phyloP scores from a whole-genome alignment of 2,329 filamentous ascomycete genomes.

The Calonectria pseudoturangicola region DNA sequence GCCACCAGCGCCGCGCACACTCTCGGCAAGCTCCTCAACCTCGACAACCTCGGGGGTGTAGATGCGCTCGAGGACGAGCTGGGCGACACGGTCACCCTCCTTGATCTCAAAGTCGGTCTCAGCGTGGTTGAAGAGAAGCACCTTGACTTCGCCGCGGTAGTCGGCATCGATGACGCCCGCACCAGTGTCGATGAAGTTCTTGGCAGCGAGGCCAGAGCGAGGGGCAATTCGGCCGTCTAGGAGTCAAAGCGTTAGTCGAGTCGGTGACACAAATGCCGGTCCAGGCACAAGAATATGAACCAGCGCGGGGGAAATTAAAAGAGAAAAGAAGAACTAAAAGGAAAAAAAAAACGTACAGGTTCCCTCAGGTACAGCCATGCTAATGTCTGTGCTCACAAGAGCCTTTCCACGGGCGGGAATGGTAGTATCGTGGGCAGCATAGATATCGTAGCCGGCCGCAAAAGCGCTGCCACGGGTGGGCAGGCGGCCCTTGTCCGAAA shows the following conservation, averaged over 20 bases:
- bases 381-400: slow-evolving; percentile 92
- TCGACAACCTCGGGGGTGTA: slow-evolving; percentile 95
- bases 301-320: background rate
- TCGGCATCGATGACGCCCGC: slow-evolving; percentile 98
- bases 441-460: slow-evolving; percentile 96
- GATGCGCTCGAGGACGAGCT: slow-evolving; percentile 95
- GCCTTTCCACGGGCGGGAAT: slow-evolving; percentile 90
- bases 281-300: background rate
- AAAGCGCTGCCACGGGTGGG: slow-evolving; percentile 93
- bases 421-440: slow-evolving; percentile 82
- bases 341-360: slow-evolving; percentile 79
- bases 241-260: slow-evolving; percentile 14
- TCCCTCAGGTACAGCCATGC: slow-evolving; percentile 90
- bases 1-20: slow-evolving; percentile 90
- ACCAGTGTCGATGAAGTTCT: slow-evolving; percentile 97
- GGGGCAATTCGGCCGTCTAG: slow-evolving; percentile 92
- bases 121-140: slow-evolving; percentile 94
- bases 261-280: background rate
- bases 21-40: slow-evolving; percentile 91
- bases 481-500: slow-evolving; percentile 84
- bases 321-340: background rate
- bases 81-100: slow-evolving; percentile 92
- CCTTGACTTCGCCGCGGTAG: slow-evolving; percentile 95
- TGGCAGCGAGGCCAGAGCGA: slow-evolving; percentile 91
- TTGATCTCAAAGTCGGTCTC: slow-evolving; percentile 88